phyloP scores from a whole-genome alignment of 2,329 filamentous ascomycete species.

The Grosmannia clavigera region DNA sequence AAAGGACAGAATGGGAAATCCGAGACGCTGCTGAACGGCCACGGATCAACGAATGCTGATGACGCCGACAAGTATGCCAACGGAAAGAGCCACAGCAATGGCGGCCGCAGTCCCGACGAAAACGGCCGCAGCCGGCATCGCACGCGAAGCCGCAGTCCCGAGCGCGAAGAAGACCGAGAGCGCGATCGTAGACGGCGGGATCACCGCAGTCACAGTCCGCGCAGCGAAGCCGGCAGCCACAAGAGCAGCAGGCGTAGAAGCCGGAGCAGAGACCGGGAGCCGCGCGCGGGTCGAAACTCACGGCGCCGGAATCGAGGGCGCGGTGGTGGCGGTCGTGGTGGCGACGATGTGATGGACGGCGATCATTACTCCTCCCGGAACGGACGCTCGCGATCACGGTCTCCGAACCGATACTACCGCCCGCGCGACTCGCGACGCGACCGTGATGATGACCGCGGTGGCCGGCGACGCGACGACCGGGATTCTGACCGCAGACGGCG shows the following conservation, averaged over 20 bases:
- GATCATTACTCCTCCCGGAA: slow-evolving; percentile 24
- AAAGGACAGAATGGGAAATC: slow-evolving; percentile 26
- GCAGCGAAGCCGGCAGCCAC: slow-evolving; percentile 49
- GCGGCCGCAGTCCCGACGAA: slow-evolving; percentile 2
- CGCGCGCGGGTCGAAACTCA: slow-evolving; percentile 51
- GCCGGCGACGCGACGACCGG: not conserved
- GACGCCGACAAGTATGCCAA: slow-evolving; percentile 2
- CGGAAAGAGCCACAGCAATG: not conserved
- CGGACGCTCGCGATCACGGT: slow-evolving; percentile 64
- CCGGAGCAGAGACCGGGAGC: slow-evolving; percentile 64
- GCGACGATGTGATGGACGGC: slow-evolving; percentile 21
- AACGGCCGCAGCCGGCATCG: slow-evolving; percentile 4
- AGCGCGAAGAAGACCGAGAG: slow-evolving; percentile 23
- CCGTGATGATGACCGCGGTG: slow-evolving; percentile 24
- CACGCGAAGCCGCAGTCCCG: not conserved
- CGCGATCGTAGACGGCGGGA: slow-evolving; percentile 31
- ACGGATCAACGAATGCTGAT: slow-evolving; percentile 7
- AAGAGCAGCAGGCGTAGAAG: slow-evolving; percentile 73
- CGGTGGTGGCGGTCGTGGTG: not conserved
- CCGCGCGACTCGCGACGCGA: slow-evolving; percentile 34
- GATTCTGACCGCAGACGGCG: slow-evolving; percentile 3
- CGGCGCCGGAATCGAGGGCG: slow-evolving; percentile 38
- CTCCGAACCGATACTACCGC: slow-evolving; percentile 49
- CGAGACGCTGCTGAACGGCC: slow-evolving; percentile 13
- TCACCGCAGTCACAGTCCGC: slow-evolving; percentile 43